These are phyloP conservation scores for Mycena sanguinolenta DNA, from an alignment of 768 basidiomycete species.

Conservation along the genomic window DNA sequence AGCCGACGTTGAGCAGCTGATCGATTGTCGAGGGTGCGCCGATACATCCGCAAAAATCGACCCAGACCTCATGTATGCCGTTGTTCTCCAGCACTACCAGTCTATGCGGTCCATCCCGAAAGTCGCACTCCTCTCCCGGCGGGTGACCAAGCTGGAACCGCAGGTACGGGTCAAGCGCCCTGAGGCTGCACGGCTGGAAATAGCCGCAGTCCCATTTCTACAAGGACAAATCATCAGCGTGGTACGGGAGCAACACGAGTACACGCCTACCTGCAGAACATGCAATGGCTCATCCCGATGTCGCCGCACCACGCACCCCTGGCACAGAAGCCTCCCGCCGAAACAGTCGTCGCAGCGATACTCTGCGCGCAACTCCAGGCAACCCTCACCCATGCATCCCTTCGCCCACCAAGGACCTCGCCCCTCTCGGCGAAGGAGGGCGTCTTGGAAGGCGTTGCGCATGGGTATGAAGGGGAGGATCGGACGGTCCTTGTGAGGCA, in stretches of 20 bases:
- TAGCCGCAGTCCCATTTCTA: constrained; percentile 38
- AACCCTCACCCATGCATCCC: constrained; percentile 18
- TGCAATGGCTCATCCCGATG: constrained; percentile 38
- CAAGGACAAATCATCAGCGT: not conserved
- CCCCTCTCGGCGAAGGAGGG: constrained; percentile 33
- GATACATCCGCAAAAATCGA: constrained; percentile 40
- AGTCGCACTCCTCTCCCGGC: constrained; percentile 23
- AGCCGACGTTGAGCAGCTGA: constrained; percentile 37
- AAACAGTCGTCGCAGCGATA: constrained; percentile 36
- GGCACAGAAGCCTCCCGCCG: constrained; percentile 27
- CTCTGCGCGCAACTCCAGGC: not conserved
- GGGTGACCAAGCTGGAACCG: constrained; percentile 41
- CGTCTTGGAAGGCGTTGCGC: constrained; percentile 34
- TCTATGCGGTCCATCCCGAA: not conserved
- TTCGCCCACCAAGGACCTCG: constrained; percentile 28
- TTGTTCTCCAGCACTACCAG: constrained; percentile 41
- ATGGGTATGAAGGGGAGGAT: not conserved
- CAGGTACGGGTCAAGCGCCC: not conserved
- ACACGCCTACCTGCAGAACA: constrained; percentile 31
- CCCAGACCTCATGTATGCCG: constrained; percentile 35
- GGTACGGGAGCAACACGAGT: too few species aligned
- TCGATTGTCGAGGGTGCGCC: not conserved
- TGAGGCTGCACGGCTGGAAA: constrained; percentile 27
- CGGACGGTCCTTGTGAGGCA: constrained; percentile 16
- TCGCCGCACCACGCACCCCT: constrained; percentile 27